Percentiles rank a stretch among this genome's conserved stretches.
Evolutionary conservation across 2,329 filamentous ascomycete species (phyloP).

Genomic region (Aspergillus sp.): DNA sequence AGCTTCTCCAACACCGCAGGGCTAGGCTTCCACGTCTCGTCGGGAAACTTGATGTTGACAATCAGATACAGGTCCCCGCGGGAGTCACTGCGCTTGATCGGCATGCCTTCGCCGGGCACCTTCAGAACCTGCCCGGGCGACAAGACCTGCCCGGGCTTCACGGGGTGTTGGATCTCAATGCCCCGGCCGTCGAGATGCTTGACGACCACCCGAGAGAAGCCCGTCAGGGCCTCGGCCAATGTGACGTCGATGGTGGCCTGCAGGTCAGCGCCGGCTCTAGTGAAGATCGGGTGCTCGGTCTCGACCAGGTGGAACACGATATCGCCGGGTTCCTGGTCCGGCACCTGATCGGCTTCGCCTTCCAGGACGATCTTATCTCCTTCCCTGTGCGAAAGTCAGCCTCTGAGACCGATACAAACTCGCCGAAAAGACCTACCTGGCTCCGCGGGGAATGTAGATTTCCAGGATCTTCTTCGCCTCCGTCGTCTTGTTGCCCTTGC

Average conservation of each 20-base stretch:
- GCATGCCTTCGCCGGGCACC: conserved; percentile 90
- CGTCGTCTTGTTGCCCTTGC: conserved; percentile 85
- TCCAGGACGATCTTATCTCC: conserved; percentile 88
- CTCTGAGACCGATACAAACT: not conserved
- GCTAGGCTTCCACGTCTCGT: conserved; percentile 76
- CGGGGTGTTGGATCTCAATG: conserved; percentile 74
- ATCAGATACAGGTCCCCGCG: conserved; percentile 86
- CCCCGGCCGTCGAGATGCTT: conserved; percentile 93
- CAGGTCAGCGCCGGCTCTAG: conserved; percentile 79
- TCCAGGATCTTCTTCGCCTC: conserved; percentile 93
- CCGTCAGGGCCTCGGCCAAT: conserved; percentile 78
- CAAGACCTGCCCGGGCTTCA: conserved; percentile 75
- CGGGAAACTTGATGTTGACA: conserved; percentile 84
- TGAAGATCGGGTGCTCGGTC: conserved; percentile 76
- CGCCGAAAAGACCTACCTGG: conserved; percentile 49
- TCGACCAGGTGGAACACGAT: conserved; percentile 88
- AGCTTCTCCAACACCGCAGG: conserved; percentile 70
- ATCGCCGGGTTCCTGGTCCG: conserved; percentile 85
- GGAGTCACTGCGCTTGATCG: conserved; percentile 76
- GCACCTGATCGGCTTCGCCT: conserved; percentile 90
- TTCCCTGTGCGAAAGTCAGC: conserved; percentile 45
- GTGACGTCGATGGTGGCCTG: conserved; percentile 78
- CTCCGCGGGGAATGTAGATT: conserved; percentile 89
- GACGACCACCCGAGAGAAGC: conserved; percentile 86
- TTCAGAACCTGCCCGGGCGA: conserved; percentile 83